Percentiles rank a stretch among this genome's conserved stretches.
Evolutionary conservation across 805 yeast genomes (phyloP).

Genomic region (Lachancea quebecensis): DNA sequence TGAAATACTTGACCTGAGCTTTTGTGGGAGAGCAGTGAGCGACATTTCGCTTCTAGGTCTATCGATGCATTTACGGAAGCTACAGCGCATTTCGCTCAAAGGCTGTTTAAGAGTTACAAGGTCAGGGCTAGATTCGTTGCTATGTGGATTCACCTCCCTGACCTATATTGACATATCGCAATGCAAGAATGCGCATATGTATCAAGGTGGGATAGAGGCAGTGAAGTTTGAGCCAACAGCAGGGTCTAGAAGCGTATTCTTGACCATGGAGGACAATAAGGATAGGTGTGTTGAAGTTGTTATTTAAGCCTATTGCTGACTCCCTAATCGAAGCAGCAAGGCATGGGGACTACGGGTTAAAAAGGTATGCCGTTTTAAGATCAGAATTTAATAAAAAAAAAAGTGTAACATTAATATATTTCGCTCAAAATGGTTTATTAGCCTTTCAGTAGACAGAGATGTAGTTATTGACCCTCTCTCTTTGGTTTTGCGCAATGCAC

Average conservation of each 20-base stretch:
- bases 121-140: conserved; percentile 64
- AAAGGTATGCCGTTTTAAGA: conserved; percentile 1
- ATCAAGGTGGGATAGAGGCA: conserved; percentile 55
- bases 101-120: conserved; percentile 75
- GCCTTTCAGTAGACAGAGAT: conserved; percentile 67
- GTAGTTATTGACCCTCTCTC: conserved; percentile 85
- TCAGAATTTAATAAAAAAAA: background rate
- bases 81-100: conserved; percentile 46
- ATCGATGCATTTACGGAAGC: conserved; percentile 44
- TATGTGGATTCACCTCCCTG: conserved; percentile 49
- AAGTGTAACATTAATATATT: background rate
- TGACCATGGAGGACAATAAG: conserved; percentile 42
- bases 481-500: conserved; percentile 97
- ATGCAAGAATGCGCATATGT: conserved; percentile 61
- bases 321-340: background rate
- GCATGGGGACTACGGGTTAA: background rate
- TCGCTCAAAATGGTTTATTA: background rate
- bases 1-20: conserved; percentile 50
- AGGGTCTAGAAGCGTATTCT: conserved; percentile 50
- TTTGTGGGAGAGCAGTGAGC: conserved; percentile 76
- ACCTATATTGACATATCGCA: conserved; percentile 56
- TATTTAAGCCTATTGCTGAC: conserved; percentile 27
- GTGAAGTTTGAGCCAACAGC: conserved; percentile 44
- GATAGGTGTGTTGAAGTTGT: conserved; percentile 54
- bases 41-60: conserved; percentile 59